Evolutionary conservation across 108 stramenopile genomes (phyloP), one percentile per base, ranked within the genome.

Genomic region (Cyclotella choctawhatcheeana): DNA sequence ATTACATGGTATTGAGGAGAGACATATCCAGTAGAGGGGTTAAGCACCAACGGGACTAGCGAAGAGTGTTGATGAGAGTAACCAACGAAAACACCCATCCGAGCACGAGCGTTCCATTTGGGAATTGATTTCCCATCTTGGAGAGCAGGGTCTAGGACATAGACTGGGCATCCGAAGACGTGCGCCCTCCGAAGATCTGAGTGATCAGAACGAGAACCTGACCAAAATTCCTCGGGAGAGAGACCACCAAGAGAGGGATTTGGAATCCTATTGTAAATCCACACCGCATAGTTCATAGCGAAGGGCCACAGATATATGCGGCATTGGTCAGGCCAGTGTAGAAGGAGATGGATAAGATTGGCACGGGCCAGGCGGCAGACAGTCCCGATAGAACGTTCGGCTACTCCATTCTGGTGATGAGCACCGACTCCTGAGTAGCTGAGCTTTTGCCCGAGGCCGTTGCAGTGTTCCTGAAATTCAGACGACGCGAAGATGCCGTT

Each of bases 341-440:
- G 29, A 6, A 35, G 22, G 0, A 68, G 24, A 43, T 87, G 86
- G 6, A 87, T 47, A 55, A 88, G 37, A 55, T 81, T 80, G 0
- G 87, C 69, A 1, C 87, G 71, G 22, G 84, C 84, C 72, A 59
- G 40, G 4, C 16, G 54, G 40, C 69, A 64, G 29, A 85, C 26
- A 1, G 84, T 88, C 17, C 63, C 55, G 40, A 85, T 84, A n/a
- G 79, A 26, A 44, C 82, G 82, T 59, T 88, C 87, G 20, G 84
- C 84, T 0, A 82, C 71, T 0, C 63, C 84, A 59, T 88, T 88
- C 21, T 88, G 84, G 73, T 88, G 87, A 45, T 88, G 78, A 13
- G 84, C 84, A 32, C 87, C 87, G 13, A 82, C 80, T 2, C 80
- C 87, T 32, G 62, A 44, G 53, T 81, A 83, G 12, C 26, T 32